Percentiles rank a stretch among this genome's conserved stretches.
phyloP scores from a whole-genome alignment of 2,329 filamentous ascomycete species.

The Aspergillus novoparasiticus region DNA sequence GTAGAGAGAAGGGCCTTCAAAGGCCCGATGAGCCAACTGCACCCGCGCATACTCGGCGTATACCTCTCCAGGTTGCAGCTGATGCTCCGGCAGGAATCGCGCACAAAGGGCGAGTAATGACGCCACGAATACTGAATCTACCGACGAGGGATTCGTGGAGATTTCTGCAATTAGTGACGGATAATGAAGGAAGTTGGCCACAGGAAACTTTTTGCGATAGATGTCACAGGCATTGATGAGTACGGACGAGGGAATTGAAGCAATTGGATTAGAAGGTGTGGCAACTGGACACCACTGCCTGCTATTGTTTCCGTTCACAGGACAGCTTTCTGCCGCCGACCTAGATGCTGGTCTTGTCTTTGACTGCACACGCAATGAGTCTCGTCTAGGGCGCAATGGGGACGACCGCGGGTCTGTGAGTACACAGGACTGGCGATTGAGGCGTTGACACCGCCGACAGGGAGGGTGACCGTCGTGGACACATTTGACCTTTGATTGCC shows the following conservation, averaged over 20 bases:
- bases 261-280: conserved; percentile 21
- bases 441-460: conserved; percentile 35
- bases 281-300: background rate
- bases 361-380: background rate
- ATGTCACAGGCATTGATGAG: conserved; percentile 39
- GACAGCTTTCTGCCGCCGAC: background rate
- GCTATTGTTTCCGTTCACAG: background rate
- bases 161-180: conserved; percentile 39
- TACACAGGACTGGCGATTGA: conserved; percentile 25
- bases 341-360: background rate
- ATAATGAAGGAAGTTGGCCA: conserved; percentile 41
- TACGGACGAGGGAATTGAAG: conserved; percentile 27
- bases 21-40: conserved; percentile 33
- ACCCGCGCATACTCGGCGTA: conserved; percentile 38
- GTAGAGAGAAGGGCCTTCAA: conserved; percentile 37
- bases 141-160: conserved; percentile 30
- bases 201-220: conserved; percentile 41
- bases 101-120: conserved; percentile 37
- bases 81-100: conserved; percentile 32
- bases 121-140: conserved; percentile 39
- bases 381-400: conserved; percentile 11
- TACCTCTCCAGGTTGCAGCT: conserved; percentile 28
- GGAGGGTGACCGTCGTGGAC: conserved; percentile 37
- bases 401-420: conserved; percentile 35
- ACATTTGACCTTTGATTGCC: conserved; percentile 41